Conservation (phyloP, 306 rosid genomes). For the Medicago truncatula region MtrunA17r5.0-ANR NC_053045.1:1050501-1051000, state of each 20-base stretch:
- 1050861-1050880: conserved; percentile 60
- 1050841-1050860: conserved; percentile 68
- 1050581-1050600: too few relatives aligned
- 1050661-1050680: conserved; percentile 7
- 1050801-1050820: conserved; percentile 56
- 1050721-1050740: conserved; percentile 49
- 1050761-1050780: conserved; percentile 45
- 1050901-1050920: conserved; percentile 75
- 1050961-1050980: background rate
- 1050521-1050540: too few relatives aligned
- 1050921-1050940: conserved; percentile 63
- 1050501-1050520: too few relatives aligned
- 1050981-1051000: conserved; percentile 52
- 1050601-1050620: too few relatives aligned
- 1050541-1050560: too few relatives aligned
- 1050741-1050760: conserved; percentile 47
- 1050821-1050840: conserved; percentile 61
- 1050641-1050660: background rate
- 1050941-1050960: conserved; percentile 58
- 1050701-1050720: conserved; percentile 50
- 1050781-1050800: conserved; percentile 29
- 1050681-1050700: conserved; percentile 60
- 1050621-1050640: background rate
- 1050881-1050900: conserved; percentile 64
- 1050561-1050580: too few relatives aligned